These are phyloP conservation scores for Xanthoparmelia taractica DNA, from an alignment of 495 filamentous ascomycete genomes.

Conservation along the genomic window DNA sequence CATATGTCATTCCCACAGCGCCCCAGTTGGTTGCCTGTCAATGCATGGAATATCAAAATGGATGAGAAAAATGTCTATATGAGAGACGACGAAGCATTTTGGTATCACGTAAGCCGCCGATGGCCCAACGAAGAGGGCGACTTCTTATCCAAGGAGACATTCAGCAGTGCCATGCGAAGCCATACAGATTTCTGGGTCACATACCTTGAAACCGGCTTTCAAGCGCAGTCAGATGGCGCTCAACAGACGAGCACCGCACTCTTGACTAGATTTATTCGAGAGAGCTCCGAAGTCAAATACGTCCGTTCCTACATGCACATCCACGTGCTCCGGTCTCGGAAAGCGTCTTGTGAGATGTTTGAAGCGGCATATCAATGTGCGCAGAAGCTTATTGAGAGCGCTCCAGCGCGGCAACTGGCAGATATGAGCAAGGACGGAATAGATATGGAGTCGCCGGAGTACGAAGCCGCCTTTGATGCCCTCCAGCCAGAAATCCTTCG, in stretches of 20 bases:
- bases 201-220: background rate
- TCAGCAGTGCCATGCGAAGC: background rate
- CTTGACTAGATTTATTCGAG: conserved; percentile 1
- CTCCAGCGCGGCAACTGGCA: background rate
- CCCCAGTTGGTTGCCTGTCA: background rate
- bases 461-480: background rate
- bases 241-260: conserved; percentile 5
- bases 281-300: conserved; percentile 4
- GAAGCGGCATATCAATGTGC: conserved; percentile 13
- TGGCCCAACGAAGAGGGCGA: conserved; percentile 3
- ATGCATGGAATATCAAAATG: conserved; percentile 1
- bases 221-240: background rate
- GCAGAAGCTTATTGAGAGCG: conserved; percentile 8
- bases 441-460: background rate
- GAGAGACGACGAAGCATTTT: conserved; percentile 12
- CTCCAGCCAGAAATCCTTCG: conserved; percentile 3
- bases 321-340: background rate
- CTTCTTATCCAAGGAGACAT: background rate
- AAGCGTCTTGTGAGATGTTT: background rate
- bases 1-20: background rate
- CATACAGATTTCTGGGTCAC: background rate
- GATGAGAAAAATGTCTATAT: conserved; percentile 3
- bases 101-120: conserved; percentile 7
- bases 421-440: background rate
- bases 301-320: conserved; percentile 13